phyloP scores from a whole-genome alignment of 1,139 yeast genomes.

The Entelexis paramagnoliae region DNA sequence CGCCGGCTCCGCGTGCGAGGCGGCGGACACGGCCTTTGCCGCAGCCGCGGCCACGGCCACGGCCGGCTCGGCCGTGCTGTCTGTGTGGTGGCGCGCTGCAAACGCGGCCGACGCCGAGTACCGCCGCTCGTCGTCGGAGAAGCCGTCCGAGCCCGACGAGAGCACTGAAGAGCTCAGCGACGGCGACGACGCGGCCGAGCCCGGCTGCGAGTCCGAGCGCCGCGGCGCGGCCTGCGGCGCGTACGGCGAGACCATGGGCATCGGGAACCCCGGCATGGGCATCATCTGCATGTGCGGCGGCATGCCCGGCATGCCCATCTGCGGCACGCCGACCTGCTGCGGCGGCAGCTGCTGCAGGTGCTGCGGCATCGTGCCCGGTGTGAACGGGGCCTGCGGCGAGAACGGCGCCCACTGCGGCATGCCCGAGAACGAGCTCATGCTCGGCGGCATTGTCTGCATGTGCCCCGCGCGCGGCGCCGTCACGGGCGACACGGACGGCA shows the following conservation, averaged over 20 bases:
- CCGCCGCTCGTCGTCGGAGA: slow-evolving; percentile 28
- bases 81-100: slow-evolving; percentile 1
- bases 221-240: slow-evolving; percentile 2
- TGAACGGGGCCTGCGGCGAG: too few relatives aligned
- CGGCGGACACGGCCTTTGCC: neutral
- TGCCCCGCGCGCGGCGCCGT: slow-evolving; percentile 16
- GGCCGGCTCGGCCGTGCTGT: slow-evolving; percentile 11
- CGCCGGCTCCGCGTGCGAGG: neutral
- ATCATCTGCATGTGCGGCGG: slow-evolving; percentile 6
- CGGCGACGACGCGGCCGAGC: slow-evolving; percentile 17
- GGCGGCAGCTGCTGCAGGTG: slow-evolving; percentile 9
- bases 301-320: slow-evolving; percentile 7
- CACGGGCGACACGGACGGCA: slow-evolving; percentile 9
- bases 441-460: slow-evolving; percentile 20
- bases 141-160: slow-evolving; percentile 27
- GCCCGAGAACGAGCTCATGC: neutral
- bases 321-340: slow-evolving; percentile 6
- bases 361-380: too few relatives aligned
- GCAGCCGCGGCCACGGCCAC: slow-evolving; percentile 10
- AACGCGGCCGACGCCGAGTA: slow-evolving; percentile 7
- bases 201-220: neutral
- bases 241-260: slow-evolving; percentile 3
- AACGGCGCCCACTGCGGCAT: slow-evolving; percentile 14
- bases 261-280: slow-evolving; percentile 14
- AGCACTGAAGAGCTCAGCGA: slow-evolving; percentile 29